A percentile compares a stretch with the other conserved stretches of the same genome.
Evolutionary conservation across 2,329 filamentous ascomycete species (phyloP).

Genomic region (Pseudodiploospora longispora): DNA sequence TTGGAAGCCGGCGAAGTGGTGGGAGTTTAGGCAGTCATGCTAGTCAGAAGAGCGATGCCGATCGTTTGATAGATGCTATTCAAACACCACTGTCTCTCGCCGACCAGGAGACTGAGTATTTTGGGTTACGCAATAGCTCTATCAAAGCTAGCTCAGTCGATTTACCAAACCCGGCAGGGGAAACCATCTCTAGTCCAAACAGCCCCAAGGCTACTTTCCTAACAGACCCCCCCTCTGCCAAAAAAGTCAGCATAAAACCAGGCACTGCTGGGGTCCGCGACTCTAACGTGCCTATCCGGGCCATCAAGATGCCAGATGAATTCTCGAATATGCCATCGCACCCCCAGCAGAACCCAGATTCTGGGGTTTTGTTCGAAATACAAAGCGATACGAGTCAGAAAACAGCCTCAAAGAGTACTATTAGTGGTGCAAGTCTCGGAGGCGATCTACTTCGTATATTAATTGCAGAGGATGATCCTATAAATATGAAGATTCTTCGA

Average conservation of each 20-base stretch:
- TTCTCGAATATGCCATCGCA: slow-evolving; percentile 25
- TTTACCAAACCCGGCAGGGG: too few species aligned
- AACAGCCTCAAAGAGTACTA: slow-evolving; percentile 15
- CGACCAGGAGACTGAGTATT: slow-evolving; percentile 26
- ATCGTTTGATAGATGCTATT: slow-evolving; percentile 65
- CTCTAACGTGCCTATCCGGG: slow-evolving; percentile 36
- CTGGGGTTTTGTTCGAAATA: slow-evolving; percentile 33
- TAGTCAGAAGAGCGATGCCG: slow-evolving; percentile 55
- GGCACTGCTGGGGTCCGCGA: slow-evolving; percentile 34
- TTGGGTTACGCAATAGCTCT: slow-evolving; percentile 12
- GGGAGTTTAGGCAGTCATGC: slow-evolving; percentile 32
- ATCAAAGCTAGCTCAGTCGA: not conserved
- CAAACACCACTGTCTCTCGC: slow-evolving; percentile 46
- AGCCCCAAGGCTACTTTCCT: too few species aligned
- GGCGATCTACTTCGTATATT: slow-evolving; percentile 49
- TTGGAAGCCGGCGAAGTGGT: slow-evolving; percentile 24
- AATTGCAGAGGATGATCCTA: slow-evolving; percentile 80
- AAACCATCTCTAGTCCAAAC: too few species aligned
- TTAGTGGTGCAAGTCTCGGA: slow-evolving; percentile 15
- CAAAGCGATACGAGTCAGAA: slow-evolving; percentile 10
- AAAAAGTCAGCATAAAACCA: slow-evolving; percentile 11
- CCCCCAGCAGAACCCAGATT: slow-evolving; percentile 22
- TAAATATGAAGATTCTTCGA: slow-evolving; percentile 74
- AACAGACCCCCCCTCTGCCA: not conserved
- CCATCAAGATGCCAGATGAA: slow-evolving; percentile 42